phyloP scores from a whole-genome alignment of 129 eudicot genomes.

The Solidago caesia region DNA sequence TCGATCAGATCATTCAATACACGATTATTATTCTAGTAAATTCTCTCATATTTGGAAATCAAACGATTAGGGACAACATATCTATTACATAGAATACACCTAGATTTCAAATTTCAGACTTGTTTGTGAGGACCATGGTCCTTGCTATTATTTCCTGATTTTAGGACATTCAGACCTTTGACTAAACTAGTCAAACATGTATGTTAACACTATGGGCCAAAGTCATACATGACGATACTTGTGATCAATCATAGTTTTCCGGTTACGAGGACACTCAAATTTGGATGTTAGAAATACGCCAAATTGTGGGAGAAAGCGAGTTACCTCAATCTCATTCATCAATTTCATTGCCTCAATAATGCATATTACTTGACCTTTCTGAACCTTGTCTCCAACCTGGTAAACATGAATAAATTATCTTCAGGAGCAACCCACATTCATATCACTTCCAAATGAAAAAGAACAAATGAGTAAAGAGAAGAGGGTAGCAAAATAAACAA shows the following conservation, averaged over 20 bases:
- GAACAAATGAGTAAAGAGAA: background rate
- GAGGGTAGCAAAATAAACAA: background rate
- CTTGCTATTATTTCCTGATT: background rate
- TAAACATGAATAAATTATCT: background rate
- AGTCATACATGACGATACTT: background rate
- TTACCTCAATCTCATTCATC: slow-evolving; percentile 97
- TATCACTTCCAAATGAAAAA: background rate
- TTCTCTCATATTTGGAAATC: too few species aligned
- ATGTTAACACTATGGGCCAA: background rate
- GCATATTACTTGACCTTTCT: slow-evolving; percentile 88
- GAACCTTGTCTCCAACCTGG: slow-evolving; percentile 85
- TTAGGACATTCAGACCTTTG: background rate
- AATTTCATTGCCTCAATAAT: slow-evolving; percentile 91
- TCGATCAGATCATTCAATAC: too few species aligned
- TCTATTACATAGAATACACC: background rate
- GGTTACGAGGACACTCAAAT: background rate
- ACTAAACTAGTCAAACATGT: background rate
- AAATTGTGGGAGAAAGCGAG: background rate
- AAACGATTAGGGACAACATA: too few species aligned
- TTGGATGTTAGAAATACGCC: slow-evolving; percentile 7
- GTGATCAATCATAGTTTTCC: background rate
- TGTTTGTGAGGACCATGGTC: background rate
- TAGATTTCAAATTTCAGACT: background rate
- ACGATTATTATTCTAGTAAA: too few species aligned
- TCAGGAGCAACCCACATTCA: background rate